phyloP scores from a whole-genome alignment of 2,329 filamentous ascomycete species.

The Ceratocystis albifundus region DNA sequence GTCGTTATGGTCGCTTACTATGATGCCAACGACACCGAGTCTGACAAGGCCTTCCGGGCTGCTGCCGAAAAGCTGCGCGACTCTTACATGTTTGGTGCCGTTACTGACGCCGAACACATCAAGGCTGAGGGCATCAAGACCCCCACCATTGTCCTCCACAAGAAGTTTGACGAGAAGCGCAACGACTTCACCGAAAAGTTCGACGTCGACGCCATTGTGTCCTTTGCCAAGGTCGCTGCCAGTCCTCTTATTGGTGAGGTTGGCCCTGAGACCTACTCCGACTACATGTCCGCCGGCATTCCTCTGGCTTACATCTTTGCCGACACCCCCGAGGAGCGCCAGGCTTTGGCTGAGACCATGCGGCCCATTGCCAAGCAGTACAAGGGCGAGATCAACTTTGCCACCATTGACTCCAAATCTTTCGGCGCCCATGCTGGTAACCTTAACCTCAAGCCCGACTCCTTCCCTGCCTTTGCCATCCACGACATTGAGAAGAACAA shows the following conservation, averaged over 20 bases:
- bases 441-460: conserved; percentile 90
- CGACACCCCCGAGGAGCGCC: conserved; percentile 81
- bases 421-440: conserved; percentile 93
- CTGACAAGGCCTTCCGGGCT: conserved; percentile 71
- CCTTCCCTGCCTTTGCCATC: conserved; percentile 96
- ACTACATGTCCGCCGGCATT: conserved; percentile 85
- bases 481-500: conserved; percentile 91
- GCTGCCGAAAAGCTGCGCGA: conserved; percentile 70
- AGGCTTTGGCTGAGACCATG: conserved; percentile 60
- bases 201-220: conserved; percentile 64
- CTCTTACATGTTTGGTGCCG: conserved; percentile 82
- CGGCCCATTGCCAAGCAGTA: conserved; percentile 82
- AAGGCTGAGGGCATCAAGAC: conserved; percentile 81
- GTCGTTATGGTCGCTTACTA: conserved; percentile 89
- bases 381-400: conserved; percentile 94
- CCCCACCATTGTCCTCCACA: conserved; percentile 87
- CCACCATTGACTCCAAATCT: conserved; percentile 86
- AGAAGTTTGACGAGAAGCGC: conserved; percentile 96
- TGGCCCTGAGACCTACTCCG: conserved; percentile 89
- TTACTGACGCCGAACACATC: conserved; percentile 70
- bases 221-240: conserved; percentile 72
- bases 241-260: conserved; percentile 92
- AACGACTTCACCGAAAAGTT: conserved; percentile 71
- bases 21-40: conserved; percentile 65
- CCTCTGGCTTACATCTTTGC: conserved; percentile 97